Evolutionary conservation across 306 rosid genomes (phyloP), one percentile per base, ranked within the genome.

Genomic region (Vicia sativa): DNA sequence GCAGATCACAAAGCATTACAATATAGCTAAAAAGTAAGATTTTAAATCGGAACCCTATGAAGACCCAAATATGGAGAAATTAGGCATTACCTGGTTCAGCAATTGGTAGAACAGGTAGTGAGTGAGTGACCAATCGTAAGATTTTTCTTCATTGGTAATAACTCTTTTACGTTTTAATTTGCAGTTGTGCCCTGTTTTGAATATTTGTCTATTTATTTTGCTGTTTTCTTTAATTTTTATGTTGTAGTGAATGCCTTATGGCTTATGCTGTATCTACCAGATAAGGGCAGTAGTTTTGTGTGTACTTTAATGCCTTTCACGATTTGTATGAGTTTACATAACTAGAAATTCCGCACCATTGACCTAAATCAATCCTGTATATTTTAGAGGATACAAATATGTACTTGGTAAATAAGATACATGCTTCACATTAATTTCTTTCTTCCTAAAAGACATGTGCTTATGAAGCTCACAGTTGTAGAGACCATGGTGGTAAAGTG

Each of bases 331-430:
- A 29, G 34, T 5, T 4, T 29, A 7, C 34, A 29, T 29, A 29
- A 29, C 34, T 29, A 29, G 34, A 35, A 44, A 26, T 42, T 29
- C 65, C 29, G 52, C 41, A 67, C 13, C 35, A 43, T 28, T 67
- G 37, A 5, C 52, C 3, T 44, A 7, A 59, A 9, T 61, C 28
- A 19, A 1, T 16, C 13, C 53, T 58, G 23, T 50, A 37, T 49
- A 29, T 29, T 29, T 54, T 80, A 55, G 71, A 9, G 53, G 68
- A 28, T 71, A 54, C 7, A 44, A 35, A 39, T 19, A 8, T 11
- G 35, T 41, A 13, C 67, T n/a, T 37, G 42, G 13, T 5, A 54
- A 50, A 50, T 44, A 25, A 42, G 71, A 61, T n/a, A n/a, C n/a
- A n/a, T n/a, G n/a, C n/a, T n/a, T n/a, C n/a, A n/a, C n/a, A n/a